Evolutionary conservation across 202 grass and related monocot species (phyloP).

Genomic region (Zoysia matrella): DNA sequence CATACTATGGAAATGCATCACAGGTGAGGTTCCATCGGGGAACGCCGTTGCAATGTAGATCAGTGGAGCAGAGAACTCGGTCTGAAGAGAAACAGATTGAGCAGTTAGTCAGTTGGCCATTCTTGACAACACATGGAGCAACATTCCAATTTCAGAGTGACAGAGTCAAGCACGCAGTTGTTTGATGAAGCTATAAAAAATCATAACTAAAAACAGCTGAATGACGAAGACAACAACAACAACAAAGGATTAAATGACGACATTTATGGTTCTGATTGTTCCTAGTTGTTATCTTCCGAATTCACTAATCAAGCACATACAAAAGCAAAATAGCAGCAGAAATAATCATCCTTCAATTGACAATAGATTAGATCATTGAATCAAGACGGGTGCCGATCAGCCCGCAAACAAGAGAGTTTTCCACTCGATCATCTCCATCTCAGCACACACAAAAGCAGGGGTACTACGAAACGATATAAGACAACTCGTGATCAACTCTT

Average conservation of each 20-base stretch:
- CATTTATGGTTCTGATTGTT: constrained; percentile 1
- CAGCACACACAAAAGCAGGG: neutral
- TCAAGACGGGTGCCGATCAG: neutral
- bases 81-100: constrained; percentile 13
- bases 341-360: neutral
- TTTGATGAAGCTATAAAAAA: neutral
- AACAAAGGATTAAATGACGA: neutral
- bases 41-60: constrained; percentile 17
- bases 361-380: neutral
- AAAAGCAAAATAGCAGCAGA: neutral
- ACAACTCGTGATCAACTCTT: constrained; percentile 5
- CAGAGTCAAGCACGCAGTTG: neutral
- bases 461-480: too few species aligned
- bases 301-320: neutral
- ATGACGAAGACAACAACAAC: neutral
- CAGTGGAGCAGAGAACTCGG: constrained; percentile 28
- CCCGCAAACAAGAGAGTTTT: neutral
- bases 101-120: constrained; percentile 2
- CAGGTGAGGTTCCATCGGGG: constrained; percentile 52
- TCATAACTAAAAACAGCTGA: neutral
- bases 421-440: constrained; percentile 5
- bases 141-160: neutral
- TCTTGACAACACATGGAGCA: neutral
- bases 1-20: constrained; percentile 53
- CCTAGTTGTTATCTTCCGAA: neutral